Evolutionary conservation across 495 filamentous ascomycete species (phyloP).

Genomic region (Aspergillus bridgeri): DNA sequence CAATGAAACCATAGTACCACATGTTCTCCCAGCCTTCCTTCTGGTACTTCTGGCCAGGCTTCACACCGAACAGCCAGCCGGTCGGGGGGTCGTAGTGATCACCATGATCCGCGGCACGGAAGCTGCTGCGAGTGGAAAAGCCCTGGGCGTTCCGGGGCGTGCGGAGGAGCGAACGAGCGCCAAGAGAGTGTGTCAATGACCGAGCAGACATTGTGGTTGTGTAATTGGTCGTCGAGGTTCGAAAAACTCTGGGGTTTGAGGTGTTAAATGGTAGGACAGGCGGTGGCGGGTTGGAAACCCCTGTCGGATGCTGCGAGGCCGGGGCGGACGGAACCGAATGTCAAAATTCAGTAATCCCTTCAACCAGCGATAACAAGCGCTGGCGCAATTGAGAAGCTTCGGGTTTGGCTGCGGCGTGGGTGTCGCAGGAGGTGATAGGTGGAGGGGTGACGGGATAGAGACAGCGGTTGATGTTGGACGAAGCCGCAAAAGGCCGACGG

Average conservation of each 20-base stretch:
- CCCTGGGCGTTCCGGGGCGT: slow-evolving; percentile 36
- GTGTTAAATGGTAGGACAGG: slow-evolving; percentile 13
- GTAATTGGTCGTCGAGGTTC: slow-evolving; percentile 9
- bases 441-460: slow-evolving; percentile 35
- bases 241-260: slow-evolving; percentile 8
- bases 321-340: slow-evolving; percentile 4
- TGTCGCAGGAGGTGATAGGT: slow-evolving; percentile 19
- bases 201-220: slow-evolving; percentile 42
- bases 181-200: slow-evolving; percentile 39
- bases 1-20: slow-evolving; percentile 86
- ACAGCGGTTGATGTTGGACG: slow-evolving; percentile 39
- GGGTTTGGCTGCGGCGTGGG: slow-evolving; percentile 22
- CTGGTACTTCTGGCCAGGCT: slow-evolving; percentile 89
- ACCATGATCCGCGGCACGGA: slow-evolving; percentile 57
- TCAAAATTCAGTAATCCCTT: slow-evolving; percentile 9
- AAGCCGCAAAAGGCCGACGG: slow-evolving; percentile 46
- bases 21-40: slow-evolving; percentile 94
- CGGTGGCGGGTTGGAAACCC: slow-evolving; percentile 19
- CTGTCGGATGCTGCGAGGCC: slow-evolving; percentile 14
- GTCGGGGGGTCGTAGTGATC: slow-evolving; percentile 84
- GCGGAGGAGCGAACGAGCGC: slow-evolving; percentile 40
- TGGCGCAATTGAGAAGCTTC: slow-evolving; percentile 22
- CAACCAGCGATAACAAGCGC: slow-evolving; percentile 14
- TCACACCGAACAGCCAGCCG: slow-evolving; percentile 87
- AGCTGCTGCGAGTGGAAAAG: slow-evolving; percentile 43